These are phyloP conservation scores for Cyclaneusma minus DNA, from an alignment of 2,329 filamentous ascomycete genomes.

Conservation along the genomic window DNA sequence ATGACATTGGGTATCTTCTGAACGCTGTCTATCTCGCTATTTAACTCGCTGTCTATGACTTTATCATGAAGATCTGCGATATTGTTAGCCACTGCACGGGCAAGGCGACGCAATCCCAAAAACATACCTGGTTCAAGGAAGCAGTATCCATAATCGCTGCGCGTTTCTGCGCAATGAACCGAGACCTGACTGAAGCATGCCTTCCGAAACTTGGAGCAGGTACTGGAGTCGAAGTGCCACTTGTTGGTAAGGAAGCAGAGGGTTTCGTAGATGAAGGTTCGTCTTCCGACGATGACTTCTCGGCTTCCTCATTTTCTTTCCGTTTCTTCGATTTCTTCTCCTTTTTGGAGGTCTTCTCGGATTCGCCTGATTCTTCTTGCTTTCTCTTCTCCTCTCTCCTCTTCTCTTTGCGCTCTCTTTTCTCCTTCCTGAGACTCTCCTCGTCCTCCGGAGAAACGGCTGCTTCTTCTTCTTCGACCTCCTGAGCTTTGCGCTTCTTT, in stretches of 20 bases:
- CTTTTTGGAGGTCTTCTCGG: conserved; percentile 10
- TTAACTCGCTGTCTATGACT: conserved; percentile 22
- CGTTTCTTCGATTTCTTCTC: conserved; percentile 22
- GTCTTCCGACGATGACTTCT: conserved; percentile 34
- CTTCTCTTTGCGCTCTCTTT: conserved; percentile 15
- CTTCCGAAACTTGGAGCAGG: conserved; percentile 30
- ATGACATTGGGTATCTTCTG: no score
- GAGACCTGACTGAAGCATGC: conserved; percentile 60
- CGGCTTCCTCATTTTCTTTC: conserved; percentile 19
- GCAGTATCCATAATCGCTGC: conserved; percentile 67
- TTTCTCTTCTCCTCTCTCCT: conserved; percentile 25
- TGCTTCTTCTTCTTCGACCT: not conserved
- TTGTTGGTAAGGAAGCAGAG: conserved; percentile 14
- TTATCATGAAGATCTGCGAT: conserved; percentile 53
- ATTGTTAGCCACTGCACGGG: conserved; percentile 9
- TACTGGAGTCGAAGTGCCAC: conserved; percentile 25
- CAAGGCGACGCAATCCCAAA: conserved; percentile 4
- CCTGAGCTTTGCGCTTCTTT: conserved; percentile 9
- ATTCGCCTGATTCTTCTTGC: conserved; percentile 25
- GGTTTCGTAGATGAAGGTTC: conserved; percentile 17
- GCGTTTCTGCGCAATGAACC: conserved; percentile 80
- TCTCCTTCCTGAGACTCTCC: conserved; percentile 1
- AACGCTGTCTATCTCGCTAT: no score
- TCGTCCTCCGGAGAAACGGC: conserved; percentile 1
- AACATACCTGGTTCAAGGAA: conserved; percentile 68